Conservation (phyloP, 805 yeast genomes). For the Cyberlindnera amylophila region DNA sequence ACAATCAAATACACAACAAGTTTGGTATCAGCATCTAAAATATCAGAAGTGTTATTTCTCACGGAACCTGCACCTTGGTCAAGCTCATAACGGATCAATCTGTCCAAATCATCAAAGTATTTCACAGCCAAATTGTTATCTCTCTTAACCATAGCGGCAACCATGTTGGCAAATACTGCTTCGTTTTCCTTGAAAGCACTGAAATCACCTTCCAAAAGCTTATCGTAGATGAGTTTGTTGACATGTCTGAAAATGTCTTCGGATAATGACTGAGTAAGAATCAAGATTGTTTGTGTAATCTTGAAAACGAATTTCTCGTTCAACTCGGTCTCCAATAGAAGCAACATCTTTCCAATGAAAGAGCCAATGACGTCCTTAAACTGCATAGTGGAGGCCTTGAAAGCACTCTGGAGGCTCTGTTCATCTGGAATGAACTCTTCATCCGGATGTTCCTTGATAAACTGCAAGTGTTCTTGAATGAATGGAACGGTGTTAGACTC, state of each 20-base stretch:
- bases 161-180: conserved; percentile 64
- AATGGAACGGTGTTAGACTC: conserved; percentile 47
- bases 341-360: conserved; percentile 56
- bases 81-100: conserved; percentile 61
- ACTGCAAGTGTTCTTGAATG: conserved; percentile 59
- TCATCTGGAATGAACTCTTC: conserved; percentile 38
- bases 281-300: conserved; percentile 41
- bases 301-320: conserved; percentile 35
- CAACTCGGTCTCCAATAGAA: conserved; percentile 53
- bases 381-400: conserved; percentile 67
- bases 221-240: conserved; percentile 34
- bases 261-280: conserved; percentile 56
- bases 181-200: conserved; percentile 50
- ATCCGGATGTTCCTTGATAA: conserved; percentile 34
- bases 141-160: conserved; percentile 68
- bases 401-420: conserved; percentile 49
- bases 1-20: conserved; percentile 68
- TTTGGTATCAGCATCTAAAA: conserved; percentile 73
- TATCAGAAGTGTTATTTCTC: conserved; percentile 57
- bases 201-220: conserved; percentile 51
- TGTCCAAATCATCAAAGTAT: conserved; percentile 28
- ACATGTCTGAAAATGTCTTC: conserved; percentile 48
- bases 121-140: conserved; percentile 31
- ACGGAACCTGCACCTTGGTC: conserved; percentile 76
- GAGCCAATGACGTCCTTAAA: conserved; percentile 57